Conservation (phyloP, 108 stramenopile genomes). For the Ochromonas danica region DNA sequence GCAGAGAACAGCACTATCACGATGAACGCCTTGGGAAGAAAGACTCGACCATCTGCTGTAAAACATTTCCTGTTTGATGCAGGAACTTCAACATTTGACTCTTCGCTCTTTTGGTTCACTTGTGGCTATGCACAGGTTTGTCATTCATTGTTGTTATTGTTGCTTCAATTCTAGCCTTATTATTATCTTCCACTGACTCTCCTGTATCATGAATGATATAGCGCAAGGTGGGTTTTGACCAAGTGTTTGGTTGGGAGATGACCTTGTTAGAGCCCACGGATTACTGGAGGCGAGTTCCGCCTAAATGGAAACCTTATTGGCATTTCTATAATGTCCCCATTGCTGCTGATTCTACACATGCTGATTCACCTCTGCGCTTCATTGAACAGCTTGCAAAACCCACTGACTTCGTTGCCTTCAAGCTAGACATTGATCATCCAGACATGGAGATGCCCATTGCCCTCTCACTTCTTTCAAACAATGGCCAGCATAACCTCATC, state of each 20-base stretch:
- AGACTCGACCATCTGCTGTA: not conserved
- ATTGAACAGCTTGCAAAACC: not conserved
- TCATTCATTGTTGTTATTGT: too few species aligned
- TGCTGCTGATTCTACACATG: not conserved
- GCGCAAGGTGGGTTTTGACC: slow-evolving; percentile 28
- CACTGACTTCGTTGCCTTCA: slow-evolving; percentile 13
- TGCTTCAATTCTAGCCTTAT: not conserved
- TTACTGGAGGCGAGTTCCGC: slow-evolving; percentile 19
- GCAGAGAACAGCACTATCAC: too few species aligned
- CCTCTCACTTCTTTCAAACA: not conserved
- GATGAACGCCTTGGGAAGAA: not conserved
- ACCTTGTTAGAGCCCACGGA: slow-evolving; percentile 26
- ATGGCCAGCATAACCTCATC: not conserved
- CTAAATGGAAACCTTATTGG: not conserved
- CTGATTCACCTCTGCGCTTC: not conserved
- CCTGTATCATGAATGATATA: too few species aligned
- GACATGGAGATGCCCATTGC: slow-evolving; percentile 33
- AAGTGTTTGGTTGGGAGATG: slow-evolving; percentile 23
- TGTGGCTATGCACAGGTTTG: slow-evolving; percentile 24
- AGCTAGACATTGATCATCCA: slow-evolving; percentile 29
- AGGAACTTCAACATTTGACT: slow-evolving; percentile 29
- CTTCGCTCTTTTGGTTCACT: slow-evolving; percentile 29
- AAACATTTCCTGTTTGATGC: slow-evolving; percentile 19
- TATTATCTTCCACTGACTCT: not conserved
- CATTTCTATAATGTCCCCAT: slow-evolving; percentile 29